Base-by-base conservation (phyloP, 306 rosid species). In the Casuarina glauca region DNA sequence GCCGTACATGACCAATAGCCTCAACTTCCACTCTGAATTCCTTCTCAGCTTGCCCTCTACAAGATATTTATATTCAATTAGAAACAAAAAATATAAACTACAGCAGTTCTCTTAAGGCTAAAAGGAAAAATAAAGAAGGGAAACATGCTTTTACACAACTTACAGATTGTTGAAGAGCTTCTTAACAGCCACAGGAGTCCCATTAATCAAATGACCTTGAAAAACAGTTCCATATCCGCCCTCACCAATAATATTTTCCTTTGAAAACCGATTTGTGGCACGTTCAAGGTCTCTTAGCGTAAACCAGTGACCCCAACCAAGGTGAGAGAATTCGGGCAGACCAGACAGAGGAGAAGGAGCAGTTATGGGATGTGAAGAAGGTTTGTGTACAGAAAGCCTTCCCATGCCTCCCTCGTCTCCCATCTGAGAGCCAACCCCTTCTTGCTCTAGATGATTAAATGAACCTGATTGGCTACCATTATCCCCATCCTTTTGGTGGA, bases 221-320 rank as follows among this genome's bases (percentile, higher is more conserved):
- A 90, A 92, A 80, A 94, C 98, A 80, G 91, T 82, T 75, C 98
- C 98, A 79, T 94, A 94, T 46, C 98, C 98, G 35, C 98, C 98
- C 88, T 94, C 98, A 52, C 98, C 98, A 17, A 94, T 90, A 69
- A 94, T 81, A 86, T 92, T 92, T 70, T 89, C 96, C 53, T 86
- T 88, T 2, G 97, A 87, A 89, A 94, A 94, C 81, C 87, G 78
- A 79, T 80, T 88, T 63, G 98, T 94, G 73, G 98, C 97, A 76
- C 87, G 88, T 80, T 94, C 98, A 39, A 94, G 89, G 88, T 94
- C 98, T 78, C 98, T 81, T 64, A 94, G 74, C 48, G 97, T 94
- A 86, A 94, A 94, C 98, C 98, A 94, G 80, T 94, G 98, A 76
- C 98, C 98, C 97, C 96, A 94, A 76, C 98, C 98, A 64, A 94